Evolutionary conservation across 73 alveolate species (phyloP).

Genomic region (Paramecium primaurelia): DNA sequence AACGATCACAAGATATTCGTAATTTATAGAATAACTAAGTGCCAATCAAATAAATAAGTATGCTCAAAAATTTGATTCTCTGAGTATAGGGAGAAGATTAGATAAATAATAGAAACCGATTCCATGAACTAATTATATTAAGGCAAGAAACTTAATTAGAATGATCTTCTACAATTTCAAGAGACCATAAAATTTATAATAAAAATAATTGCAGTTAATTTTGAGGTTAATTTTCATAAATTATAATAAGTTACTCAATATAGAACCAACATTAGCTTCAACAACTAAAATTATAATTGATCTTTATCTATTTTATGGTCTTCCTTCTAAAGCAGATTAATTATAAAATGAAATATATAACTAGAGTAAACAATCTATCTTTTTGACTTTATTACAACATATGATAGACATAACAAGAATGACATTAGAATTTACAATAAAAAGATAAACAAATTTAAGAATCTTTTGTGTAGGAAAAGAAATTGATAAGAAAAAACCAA

Average conservation of each 20-base stretch:
- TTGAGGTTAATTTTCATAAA: background rate
- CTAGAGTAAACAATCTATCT: background rate
- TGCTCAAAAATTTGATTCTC: background rate
- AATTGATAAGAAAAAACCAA: background rate
- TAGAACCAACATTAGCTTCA: background rate
- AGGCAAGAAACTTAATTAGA: background rate
- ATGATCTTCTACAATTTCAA: background rate
- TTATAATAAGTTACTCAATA: background rate
- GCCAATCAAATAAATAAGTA: background rate
- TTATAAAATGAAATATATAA: background rate
- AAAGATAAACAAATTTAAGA: background rate
- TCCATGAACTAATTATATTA: background rate
- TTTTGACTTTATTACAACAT: background rate
- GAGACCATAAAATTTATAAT: background rate
- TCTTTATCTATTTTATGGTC: background rate
- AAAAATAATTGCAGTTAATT: background rate
- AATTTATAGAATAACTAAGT: background rate
- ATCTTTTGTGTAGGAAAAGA: conserved; percentile 4
- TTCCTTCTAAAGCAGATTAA: background rate
- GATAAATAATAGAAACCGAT: background rate
- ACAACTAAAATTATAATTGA: background rate
- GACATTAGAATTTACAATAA: background rate
- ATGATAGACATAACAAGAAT: background rate
- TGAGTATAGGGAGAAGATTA: conserved; percentile 15
- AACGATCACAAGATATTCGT: background rate